A percentile compares a stretch with the other conserved stretches of the same genome.
These are phyloP conservation scores for Acer campestre DNA, from an alignment of 345 rosid species.

Conservation along the genomic window DNA sequence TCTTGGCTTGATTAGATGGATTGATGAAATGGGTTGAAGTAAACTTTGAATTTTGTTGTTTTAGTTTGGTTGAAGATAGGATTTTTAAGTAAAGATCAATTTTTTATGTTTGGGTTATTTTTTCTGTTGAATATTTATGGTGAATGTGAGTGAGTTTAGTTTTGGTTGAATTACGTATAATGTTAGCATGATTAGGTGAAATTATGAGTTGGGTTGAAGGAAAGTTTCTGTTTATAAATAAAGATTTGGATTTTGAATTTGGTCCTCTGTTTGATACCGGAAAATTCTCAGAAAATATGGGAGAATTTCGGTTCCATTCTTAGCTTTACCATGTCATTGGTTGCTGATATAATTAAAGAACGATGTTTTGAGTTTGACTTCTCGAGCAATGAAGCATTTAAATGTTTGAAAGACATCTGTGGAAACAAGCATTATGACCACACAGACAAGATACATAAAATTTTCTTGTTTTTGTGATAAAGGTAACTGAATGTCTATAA, in stretches of 20 bases:
- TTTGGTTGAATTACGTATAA: not conserved
- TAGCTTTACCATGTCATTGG: not conserved
- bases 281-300: too few relatives aligned
- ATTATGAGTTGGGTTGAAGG: not conserved
- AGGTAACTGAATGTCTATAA: not conserved
- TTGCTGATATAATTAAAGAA: not conserved
- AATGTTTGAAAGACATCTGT: not conserved
- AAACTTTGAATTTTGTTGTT: not conserved
- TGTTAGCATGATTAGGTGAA: not conserved
- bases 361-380: not conserved
- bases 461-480: not conserved
- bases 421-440: too few relatives aligned
- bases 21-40: not conserved
- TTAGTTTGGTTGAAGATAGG: not conserved
- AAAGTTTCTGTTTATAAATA: not conserved
- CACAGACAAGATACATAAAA: too few relatives aligned
- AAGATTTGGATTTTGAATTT: not conserved
- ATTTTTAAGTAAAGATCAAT: too few relatives aligned
- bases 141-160: not conserved
- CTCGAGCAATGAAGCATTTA: not conserved
- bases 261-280: too few relatives aligned
- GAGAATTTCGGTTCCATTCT: not conserved
- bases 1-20: not conserved
- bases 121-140: not conserved
- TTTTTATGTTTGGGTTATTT: not conserved